Evolutionary conservation across 2,329 filamentous ascomycete species (phyloP).

Genomic region (Colletotrichum liriopes): DNA sequence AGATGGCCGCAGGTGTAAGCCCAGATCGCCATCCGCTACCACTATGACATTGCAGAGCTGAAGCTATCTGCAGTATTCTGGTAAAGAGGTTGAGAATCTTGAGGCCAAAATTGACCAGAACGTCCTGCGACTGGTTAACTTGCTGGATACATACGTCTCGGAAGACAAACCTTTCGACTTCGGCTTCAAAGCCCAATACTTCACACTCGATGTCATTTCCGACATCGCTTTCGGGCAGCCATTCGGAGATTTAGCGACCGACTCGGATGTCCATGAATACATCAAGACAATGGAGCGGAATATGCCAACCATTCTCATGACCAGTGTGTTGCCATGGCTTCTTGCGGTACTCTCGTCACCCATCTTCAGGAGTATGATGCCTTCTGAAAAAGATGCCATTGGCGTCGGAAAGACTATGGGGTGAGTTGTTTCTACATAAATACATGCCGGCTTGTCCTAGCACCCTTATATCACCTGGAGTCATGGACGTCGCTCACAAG

Average conservation of each 20-base stretch:
- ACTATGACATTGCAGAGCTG: not conserved
- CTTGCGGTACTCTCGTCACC: slow-evolving; percentile 58
- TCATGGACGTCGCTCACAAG: not conserved
- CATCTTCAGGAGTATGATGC: slow-evolving; percentile 58
- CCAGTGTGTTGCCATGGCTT: slow-evolving; percentile 59
- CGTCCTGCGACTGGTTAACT: slow-evolving; percentile 59
- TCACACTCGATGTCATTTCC: slow-evolving; percentile 70
- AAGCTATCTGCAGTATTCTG: slow-evolving; percentile 57
- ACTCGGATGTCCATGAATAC: slow-evolving; percentile 64
- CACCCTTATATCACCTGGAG: not conserved
- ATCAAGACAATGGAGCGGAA: slow-evolving; percentile 60
- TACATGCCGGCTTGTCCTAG: too few species aligned
- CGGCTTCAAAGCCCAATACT: slow-evolving; percentile 63
- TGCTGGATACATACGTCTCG: slow-evolving; percentile 60
- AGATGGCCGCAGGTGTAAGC: slow-evolving; percentile 66
- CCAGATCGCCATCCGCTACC: not conserved
- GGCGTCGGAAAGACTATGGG: slow-evolving; percentile 61
- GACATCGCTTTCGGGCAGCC: slow-evolving; percentile 64
- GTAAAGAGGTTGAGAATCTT: slow-evolving; percentile 66
- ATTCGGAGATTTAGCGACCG: slow-evolving; percentile 62
- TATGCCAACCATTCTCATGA: slow-evolving; percentile 62
- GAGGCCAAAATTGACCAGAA: slow-evolving; percentile 66
- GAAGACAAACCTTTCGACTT: slow-evolving; percentile 63
- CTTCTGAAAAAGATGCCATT: slow-evolving; percentile 55
- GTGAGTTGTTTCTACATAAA: slow-evolving; percentile 55